Base-by-base conservation (phyloP, 805 yeast species). In the Candida wancherniae region DNA sequence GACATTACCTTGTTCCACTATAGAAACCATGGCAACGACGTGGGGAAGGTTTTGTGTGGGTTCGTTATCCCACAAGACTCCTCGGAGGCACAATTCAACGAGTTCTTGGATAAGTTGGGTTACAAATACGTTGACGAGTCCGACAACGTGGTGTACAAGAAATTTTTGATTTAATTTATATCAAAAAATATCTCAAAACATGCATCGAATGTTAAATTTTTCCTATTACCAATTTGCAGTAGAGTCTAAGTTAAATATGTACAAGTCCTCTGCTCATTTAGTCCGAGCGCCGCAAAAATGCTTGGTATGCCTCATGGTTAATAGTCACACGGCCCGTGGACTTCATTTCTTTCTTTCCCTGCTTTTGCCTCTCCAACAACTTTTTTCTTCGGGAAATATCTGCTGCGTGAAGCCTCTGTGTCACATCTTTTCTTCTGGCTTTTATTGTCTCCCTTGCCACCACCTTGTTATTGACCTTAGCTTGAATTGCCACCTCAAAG, bases 11-110 rank as follows among this genome's bases (percentile, higher is more conserved):
- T 92, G 48, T 92, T 92, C 79, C 96, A 92, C 58, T 92, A 92
- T 61, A 78, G 99, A 69, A 87, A 92, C 63, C 94, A 87, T 47
- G 99, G 99, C 22, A 80, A 90, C 30, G 99, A 92, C 53, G 73
- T 92, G 26, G 97, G 95, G 26, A 86, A 86, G 57, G 85, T 92
- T 1, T 68, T 92, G 39, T 90, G 94, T 25, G 99, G 95, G 23
- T 72, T 94, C 35, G 78, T 79, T 29, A 86, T 88, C 15, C 96
- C 97, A 3, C 73, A 75, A 23, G 59, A 55, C 9, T 69, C 76
- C 18, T 83, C 78, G 31, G 71, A 73, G 31, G 71, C 58, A 16
- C 79, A 75, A 13, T 80, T 90, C 53, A 76, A 79, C 44, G 60
- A 63, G 15, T 85, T 86, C 55, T 67, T 92, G 55, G 64, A 72